Evolutionary conservation across 495 filamentous ascomycete species (phyloP).

Genomic region (Echria macrotheca): DNA sequence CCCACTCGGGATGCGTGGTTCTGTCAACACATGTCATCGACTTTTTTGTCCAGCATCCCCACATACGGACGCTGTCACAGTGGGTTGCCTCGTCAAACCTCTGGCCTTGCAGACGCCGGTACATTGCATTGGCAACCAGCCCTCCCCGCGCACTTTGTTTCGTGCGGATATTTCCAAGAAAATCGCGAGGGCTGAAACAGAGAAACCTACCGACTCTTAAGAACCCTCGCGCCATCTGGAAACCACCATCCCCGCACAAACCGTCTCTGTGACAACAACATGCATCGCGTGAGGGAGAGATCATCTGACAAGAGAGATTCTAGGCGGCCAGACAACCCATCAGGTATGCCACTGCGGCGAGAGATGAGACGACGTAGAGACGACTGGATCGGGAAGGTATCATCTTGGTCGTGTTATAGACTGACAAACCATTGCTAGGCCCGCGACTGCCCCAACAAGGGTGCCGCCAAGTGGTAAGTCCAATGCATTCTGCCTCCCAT

Average conservation of each 20-base stretch:
- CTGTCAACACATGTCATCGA: no score
- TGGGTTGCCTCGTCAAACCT: no score
- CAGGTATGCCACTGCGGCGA: conserved; percentile 40
- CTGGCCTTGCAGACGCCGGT: conserved; percentile 2
- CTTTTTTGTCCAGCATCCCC: no score
- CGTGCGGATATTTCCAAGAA: neutral
- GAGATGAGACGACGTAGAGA: conserved; percentile 14
- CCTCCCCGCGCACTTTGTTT: neutral
- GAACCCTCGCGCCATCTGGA: conserved; percentile 10
- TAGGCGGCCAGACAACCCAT: conserved; percentile 46
- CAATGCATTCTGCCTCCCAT: no score
- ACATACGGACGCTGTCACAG: no score
- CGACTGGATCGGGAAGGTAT: conserved; percentile 15
- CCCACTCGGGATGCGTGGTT: neutral
- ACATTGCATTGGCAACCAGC: neutral
- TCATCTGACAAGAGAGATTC: conserved; percentile 39
- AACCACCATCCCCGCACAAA: conserved; percentile 8
- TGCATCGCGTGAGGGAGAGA: conserved; percentile 29
- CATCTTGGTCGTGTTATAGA: conserved; percentile 4
- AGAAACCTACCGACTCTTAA: conserved; percentile 14
- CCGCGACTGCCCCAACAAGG: conserved; percentile 92
- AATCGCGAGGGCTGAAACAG: conserved; percentile 11
- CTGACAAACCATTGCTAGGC: conserved; percentile 48
- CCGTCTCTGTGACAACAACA: conserved; percentile 20
- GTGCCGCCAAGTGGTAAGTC: conserved; percentile 79